These are phyloP conservation scores for Amauroascus niger DNA, from an alignment of 2,329 filamentous ascomycete species.

Conservation along the genomic window DNA sequence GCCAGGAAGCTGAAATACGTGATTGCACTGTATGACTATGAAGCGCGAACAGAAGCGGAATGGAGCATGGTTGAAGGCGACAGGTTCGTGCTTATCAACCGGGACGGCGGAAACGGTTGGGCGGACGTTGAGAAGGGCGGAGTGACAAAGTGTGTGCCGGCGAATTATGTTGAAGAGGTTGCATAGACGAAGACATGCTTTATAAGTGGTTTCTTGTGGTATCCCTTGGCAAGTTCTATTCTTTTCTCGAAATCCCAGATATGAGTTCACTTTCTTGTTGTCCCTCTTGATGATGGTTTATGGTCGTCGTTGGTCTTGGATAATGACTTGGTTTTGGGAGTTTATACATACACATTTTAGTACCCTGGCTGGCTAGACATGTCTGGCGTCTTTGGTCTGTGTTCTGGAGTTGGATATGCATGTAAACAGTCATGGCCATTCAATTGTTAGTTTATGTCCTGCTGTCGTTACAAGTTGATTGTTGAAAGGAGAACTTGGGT, in stretches of 20 bases:
- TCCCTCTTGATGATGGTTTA: too few relatives aligned
- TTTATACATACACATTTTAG: constrained; percentile 1
- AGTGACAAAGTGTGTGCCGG: constrained; percentile 76
- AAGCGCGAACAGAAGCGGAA: constrained; percentile 73
- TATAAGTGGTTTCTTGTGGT: neutral
- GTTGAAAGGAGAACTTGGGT: too few relatives aligned
- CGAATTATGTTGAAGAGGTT: constrained; percentile 72
- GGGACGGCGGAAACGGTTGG: constrained; percentile 90
- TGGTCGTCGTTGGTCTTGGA: neutral
- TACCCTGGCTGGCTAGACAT: constrained; percentile 1
- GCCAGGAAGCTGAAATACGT: constrained; percentile 93
- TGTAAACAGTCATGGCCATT: too few relatives aligned
- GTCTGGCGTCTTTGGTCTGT: neutral
- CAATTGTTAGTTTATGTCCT: too few relatives aligned
- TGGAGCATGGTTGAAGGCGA: constrained; percentile 88
- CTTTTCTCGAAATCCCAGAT: neutral
- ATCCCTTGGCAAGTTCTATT: neutral
- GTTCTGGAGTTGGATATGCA: neutral
- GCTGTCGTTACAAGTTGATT: too few relatives aligned
- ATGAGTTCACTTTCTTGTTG: too few relatives aligned
- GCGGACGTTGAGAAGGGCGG: constrained; percentile 91
- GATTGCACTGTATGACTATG: constrained; percentile 85
- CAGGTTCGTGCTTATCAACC: constrained; percentile 76
- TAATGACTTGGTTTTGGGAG: neutral
- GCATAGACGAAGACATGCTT: neutral